Evolutionary conservation across 75 land plant genomes (phyloP).

Genomic region (Cupressus sempervirens): DNA sequence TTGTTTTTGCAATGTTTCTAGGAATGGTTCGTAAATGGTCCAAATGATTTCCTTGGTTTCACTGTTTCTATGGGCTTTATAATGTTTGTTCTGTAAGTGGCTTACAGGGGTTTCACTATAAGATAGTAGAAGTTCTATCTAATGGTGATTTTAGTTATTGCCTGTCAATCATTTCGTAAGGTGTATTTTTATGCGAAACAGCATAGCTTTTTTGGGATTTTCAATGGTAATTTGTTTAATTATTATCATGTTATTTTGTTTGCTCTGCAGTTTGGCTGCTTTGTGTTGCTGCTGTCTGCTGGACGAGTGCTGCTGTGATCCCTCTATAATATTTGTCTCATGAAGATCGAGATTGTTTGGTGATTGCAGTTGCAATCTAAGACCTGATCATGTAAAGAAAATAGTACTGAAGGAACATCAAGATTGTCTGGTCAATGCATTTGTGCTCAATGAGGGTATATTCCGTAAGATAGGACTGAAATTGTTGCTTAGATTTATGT

Average conservation of each 20-base stretch:
- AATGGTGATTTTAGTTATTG: no score
- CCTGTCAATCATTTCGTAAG: neutral
- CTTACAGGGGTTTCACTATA: no score
- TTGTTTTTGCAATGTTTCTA: no score
- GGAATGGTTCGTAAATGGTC: no score
- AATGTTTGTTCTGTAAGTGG: no score
- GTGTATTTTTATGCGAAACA: neutral
- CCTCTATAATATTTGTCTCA: conserved; percentile 35
- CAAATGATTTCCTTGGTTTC: no score
- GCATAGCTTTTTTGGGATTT: neutral
- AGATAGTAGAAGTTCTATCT: no score
- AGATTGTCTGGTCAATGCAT: neutral
- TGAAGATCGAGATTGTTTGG: neutral
- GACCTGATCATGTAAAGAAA: neutral
- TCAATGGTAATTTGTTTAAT: neutral
- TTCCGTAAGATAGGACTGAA: no score
- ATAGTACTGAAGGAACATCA: no score
- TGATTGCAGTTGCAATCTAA: neutral
- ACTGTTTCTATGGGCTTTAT: no score
- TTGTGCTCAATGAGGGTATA: neutral
- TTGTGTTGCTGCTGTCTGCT: conserved; percentile 53
- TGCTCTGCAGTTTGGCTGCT: conserved; percentile 43
- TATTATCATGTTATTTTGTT: neutral
- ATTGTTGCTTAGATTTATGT: no score
- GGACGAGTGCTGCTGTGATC: conserved; percentile 66